A percentile compares a stretch with the other conserved stretches of the same genome.
These are phyloP conservation scores for Stenogyne calaminthoides DNA, from an alignment of 305 asterid genomes.

Conservation along the genomic window DNA sequence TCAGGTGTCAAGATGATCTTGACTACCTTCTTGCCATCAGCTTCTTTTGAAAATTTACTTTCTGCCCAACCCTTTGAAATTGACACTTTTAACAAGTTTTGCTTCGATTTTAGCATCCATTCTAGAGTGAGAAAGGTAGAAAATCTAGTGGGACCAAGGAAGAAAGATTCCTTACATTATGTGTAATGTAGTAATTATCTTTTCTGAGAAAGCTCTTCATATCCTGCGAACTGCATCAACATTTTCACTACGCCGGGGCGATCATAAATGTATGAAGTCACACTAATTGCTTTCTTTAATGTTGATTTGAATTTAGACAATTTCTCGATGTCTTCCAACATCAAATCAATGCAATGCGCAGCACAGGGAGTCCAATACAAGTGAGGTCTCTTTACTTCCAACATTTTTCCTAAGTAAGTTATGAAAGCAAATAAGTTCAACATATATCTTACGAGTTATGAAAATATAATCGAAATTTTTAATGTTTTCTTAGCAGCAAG, in stretches of 20 bases:
- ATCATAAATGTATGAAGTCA: not conserved
- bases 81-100: not conserved
- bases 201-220: not conserved
- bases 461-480: not conserved
- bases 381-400: not conserved
- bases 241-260: not conserved
- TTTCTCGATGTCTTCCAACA: not conserved
- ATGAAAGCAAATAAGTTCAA: not conserved
- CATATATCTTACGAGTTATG: not conserved
- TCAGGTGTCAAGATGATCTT: no score
- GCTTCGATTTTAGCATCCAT: not conserved
- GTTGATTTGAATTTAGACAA: not conserved
- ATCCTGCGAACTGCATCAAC: not conserved
- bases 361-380: not conserved
- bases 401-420: not conserved
- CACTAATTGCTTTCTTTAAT: not conserved
- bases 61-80: not conserved
- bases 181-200: no score
- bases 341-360: not conserved
- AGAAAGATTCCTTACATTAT: no score
- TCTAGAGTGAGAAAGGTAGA: conserved; percentile 11
- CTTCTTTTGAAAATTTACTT: not conserved
- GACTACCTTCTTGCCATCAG: no score
- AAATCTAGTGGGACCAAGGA: not conserved
- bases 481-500: not conserved